phyloP scores from a whole-genome alignment of 768 basidiomycete genomes.

The Dendrothele bispora region DNA sequence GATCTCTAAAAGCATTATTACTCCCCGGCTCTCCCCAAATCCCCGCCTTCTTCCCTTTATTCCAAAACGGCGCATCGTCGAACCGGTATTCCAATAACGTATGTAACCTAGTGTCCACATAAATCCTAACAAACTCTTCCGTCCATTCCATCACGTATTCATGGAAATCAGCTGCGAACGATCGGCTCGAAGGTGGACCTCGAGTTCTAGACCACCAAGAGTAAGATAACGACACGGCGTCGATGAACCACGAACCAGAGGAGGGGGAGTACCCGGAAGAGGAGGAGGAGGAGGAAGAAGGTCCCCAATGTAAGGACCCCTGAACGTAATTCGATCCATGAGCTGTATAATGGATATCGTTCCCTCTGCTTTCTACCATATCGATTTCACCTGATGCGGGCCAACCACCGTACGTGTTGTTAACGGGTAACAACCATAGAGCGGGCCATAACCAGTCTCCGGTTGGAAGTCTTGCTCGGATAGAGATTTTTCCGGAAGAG shows the following conservation, averaged over 20 bases:
- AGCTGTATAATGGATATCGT: constrained; percentile 52
- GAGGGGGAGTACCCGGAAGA: constrained; percentile 70
- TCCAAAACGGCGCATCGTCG: constrained; percentile 79
- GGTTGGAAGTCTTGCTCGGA: constrained; percentile 77
- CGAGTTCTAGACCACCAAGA: constrained; percentile 78
- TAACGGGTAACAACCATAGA: constrained; percentile 42
- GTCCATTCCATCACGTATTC: constrained; percentile 87
- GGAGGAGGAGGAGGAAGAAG: constrained; percentile 45
- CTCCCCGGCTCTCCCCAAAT: too few relatives aligned
- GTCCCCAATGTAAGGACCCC: constrained; percentile 67
- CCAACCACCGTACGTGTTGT: constrained; percentile 40
- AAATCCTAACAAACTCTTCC: constrained; percentile 69
- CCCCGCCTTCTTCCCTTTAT: constrained; percentile 56
- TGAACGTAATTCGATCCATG: constrained; percentile 68
- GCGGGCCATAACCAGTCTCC: constrained; percentile 65
- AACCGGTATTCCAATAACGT: constrained; percentile 73
- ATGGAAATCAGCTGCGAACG: constrained; percentile 70
- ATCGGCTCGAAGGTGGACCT: too few relatives aligned
- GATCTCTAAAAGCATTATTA: constrained; percentile 44
- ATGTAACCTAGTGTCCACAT: constrained; percentile 79
- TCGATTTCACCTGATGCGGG: constrained; percentile 42
- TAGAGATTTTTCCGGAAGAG: constrained; percentile 71
- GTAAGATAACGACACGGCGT: constrained; percentile 67
- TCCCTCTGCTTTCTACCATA: constrained; percentile 56
- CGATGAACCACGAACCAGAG: constrained; percentile 62